Evolutionary conservation across 768 basidiomycete species (phyloP).

Genomic region (Boletus rex-veris): DNA sequence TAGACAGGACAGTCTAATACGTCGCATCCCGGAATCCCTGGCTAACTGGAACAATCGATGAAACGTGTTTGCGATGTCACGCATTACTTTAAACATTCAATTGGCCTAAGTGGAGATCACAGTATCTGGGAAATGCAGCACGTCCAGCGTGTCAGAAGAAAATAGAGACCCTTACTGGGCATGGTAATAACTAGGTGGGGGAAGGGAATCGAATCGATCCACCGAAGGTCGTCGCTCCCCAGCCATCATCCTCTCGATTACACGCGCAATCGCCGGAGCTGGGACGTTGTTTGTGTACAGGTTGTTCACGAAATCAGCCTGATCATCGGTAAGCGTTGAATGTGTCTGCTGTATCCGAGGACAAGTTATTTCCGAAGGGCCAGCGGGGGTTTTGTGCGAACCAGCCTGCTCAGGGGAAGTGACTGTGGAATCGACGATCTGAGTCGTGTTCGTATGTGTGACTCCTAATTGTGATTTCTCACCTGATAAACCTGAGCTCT

Average conservation of each 20-base stretch:
- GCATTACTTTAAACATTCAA: no score
- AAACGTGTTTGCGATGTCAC: no score
- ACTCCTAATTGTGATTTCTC: constrained; percentile 1
- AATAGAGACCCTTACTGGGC: neutral
- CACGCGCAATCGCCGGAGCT: constrained; percentile 12
- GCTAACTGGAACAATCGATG: no score
- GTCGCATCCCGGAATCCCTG: no score
- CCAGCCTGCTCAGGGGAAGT: neutral
- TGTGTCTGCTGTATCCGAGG: constrained; percentile 6
- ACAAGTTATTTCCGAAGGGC: neutral
- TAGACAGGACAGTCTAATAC: no score
- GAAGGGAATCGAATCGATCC: constrained; percentile 6
- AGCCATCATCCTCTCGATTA: constrained; percentile 21
- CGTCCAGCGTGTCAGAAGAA: neutral
- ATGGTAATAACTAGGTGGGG: constrained; percentile 16
- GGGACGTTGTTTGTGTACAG: constrained; percentile 15
- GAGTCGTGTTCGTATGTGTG: neutral
- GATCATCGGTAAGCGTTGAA: constrained; percentile 15
- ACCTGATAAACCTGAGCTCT: neutral
- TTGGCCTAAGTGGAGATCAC: neutral
- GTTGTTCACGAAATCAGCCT: constrained; percentile 18
- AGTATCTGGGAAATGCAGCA: neutral
- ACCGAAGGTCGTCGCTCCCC: constrained; percentile 7
- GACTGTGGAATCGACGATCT: neutral
- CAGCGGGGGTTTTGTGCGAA: neutral